Evolutionary conservation across 768 basidiomycete genomes (phyloP).

Genomic region (Agaricus sinodeliciosus): DNA sequence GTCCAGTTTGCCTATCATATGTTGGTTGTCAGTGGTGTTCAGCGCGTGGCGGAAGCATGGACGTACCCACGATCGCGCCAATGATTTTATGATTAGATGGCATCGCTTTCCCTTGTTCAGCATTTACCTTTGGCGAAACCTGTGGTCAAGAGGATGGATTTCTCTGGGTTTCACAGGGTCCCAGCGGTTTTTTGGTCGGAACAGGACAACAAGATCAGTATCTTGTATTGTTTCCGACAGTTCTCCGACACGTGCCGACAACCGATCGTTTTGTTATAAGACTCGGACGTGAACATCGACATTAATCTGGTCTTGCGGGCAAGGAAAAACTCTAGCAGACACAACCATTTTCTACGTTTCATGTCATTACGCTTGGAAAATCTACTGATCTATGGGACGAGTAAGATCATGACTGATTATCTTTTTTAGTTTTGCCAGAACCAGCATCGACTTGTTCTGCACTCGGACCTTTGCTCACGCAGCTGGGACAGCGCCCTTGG

Average conservation of each 20-base stretch:
- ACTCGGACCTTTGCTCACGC: background rate
- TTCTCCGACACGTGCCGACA: too few relatives aligned
- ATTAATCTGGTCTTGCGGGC: too few relatives aligned
- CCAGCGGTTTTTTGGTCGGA: too few relatives aligned
- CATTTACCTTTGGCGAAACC: too few relatives aligned
- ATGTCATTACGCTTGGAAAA: too few relatives aligned
- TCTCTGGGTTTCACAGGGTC: background rate
- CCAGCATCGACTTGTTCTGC: background rate
- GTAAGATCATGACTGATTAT: background rate
- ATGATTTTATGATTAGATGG: slow-evolving; percentile 6
- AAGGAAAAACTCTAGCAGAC: too few relatives aligned
- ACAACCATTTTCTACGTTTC: too few relatives aligned
- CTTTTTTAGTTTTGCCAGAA: background rate
- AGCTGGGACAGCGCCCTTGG: background rate
- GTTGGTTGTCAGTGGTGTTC: background rate
- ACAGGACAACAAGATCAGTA: too few relatives aligned
- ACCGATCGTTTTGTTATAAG: too few relatives aligned
- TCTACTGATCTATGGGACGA: too few relatives aligned
- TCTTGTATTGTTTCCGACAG: too few relatives aligned
- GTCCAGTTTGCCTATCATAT: background rate
- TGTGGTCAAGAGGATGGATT: background rate
- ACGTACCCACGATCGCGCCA: slow-evolving; percentile 2
- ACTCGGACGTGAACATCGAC: too few relatives aligned
- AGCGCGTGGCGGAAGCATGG: slow-evolving; percentile 9
- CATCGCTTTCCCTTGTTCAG: background rate